Percentiles rank a stretch among this genome's conserved stretches.
Evolutionary conservation across 202 grass and related monocot genomes (phyloP).

Genomic region (Tripidium arundinaceum): DNA sequence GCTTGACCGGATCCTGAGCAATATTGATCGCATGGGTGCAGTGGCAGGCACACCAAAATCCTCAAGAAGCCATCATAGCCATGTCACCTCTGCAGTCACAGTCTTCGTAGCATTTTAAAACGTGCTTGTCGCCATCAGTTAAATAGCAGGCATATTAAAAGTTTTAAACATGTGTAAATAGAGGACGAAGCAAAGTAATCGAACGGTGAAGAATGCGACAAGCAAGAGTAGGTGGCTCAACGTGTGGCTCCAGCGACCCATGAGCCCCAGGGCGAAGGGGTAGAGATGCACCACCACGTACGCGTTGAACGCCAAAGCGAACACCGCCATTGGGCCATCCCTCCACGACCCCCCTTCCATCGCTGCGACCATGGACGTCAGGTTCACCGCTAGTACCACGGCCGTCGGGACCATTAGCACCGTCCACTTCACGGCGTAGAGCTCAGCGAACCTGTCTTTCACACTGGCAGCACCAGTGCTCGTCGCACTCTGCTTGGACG

Average conservation of each 20-base stretch:
- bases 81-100: too few species aligned
- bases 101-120: too few species aligned
- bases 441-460: slow-evolving; percentile 35
- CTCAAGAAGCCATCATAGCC: too few species aligned
- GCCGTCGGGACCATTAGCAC: slow-evolving; percentile 41
- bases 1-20: too few species aligned
- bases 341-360: neutral
- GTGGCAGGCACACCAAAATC: too few species aligned
- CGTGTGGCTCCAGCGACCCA: slow-evolving; percentile 39
- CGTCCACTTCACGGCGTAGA: slow-evolving; percentile 56
- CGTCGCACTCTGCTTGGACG: neutral
- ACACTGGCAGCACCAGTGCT: neutral
- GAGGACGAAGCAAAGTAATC: too few species aligned
- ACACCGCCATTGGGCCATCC: neutral
- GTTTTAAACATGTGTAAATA: too few species aligned
- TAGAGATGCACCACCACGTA: slow-evolving; percentile 52
- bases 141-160: too few species aligned
- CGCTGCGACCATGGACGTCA: slow-evolving; percentile 13
- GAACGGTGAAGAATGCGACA: neutral
- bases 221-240: slow-evolving; percentile 4
- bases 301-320: slow-evolving; percentile 35
- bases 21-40: too few species aligned
- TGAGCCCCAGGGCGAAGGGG: slow-evolving; percentile 47
- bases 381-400: slow-evolving; percentile 30
- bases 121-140: too few species aligned